These are phyloP conservation scores for Fusarium albidum DNA, from an alignment of 2,329 filamentous ascomycete species.

Conservation along the genomic window DNA sequence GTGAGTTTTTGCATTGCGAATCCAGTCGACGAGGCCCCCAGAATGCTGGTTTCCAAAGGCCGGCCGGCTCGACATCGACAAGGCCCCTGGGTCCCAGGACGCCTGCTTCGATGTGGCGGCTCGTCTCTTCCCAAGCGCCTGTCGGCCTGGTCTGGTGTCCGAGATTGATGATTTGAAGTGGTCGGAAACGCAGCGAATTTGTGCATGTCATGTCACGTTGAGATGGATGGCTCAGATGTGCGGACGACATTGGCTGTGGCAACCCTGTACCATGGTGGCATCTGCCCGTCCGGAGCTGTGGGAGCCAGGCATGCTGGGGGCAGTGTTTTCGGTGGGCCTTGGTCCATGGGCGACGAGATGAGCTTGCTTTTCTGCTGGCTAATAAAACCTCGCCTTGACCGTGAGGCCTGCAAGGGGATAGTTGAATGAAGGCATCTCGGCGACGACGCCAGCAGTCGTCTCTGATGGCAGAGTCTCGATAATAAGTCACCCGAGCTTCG, in stretches of 20 bases:
- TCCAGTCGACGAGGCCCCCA: slow-evolving; percentile 21
- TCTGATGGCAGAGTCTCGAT: neutral
- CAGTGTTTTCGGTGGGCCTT: slow-evolving; percentile 38
- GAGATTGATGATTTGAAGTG: slow-evolving; percentile 1
- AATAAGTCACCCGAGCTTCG: neutral
- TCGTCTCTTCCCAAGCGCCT: slow-evolving; percentile 29
- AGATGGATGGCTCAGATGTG: slow-evolving; percentile 29
- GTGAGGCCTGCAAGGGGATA: too few species aligned
- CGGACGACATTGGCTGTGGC: slow-evolving; percentile 31
- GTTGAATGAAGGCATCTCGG: neutral
- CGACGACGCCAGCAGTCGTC: slow-evolving; percentile 1
- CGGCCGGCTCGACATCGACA: neutral
- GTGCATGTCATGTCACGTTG: slow-evolving; percentile 41
- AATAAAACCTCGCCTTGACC: neutral
- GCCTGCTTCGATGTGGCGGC: neutral
- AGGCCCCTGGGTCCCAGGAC: neutral
- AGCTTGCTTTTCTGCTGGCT: slow-evolving; percentile 4
- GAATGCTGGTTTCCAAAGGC: slow-evolving; percentile 29
- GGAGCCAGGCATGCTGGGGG: slow-evolving; percentile 36
- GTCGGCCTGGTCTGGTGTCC: slow-evolving; percentile 16
- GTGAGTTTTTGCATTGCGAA: slow-evolving; percentile 23
- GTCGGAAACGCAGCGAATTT: slow-evolving; percentile 24
- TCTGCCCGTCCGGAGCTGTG: slow-evolving; percentile 36
- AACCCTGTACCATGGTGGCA: slow-evolving; percentile 34
- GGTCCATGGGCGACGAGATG: slow-evolving; percentile 20